Percentiles rank a stretch among this genome's conserved stretches.
Evolutionary conservation across 768 basidiomycete genomes (phyloP).

Genomic region (Sarcomyxa edulis): DNA sequence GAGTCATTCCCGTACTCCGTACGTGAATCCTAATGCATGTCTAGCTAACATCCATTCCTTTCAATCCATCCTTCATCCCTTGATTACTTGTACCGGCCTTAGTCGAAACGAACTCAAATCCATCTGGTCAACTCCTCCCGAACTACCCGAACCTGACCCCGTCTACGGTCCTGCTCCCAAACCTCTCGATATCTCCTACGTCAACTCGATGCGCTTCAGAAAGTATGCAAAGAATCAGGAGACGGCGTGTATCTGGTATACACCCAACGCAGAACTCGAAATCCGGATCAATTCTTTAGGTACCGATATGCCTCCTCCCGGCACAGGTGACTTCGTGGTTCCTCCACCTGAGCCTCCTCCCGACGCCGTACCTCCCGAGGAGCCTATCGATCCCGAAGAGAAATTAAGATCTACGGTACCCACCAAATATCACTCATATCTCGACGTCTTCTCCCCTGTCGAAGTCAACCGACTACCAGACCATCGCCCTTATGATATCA

Average conservation of each 20-base stretch:
- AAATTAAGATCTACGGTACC: neutral
- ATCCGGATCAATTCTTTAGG: neutral
- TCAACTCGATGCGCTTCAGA: conserved; percentile 1
- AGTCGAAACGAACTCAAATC: too few species aligned
- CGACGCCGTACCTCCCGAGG: too few species aligned
- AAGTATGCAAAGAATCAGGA: neutral
- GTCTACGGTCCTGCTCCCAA: neutral
- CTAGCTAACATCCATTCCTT: neutral
- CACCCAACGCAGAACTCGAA: neutral
- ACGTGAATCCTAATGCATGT: too few species aligned
- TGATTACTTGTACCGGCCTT: too few species aligned
- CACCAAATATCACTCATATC: conserved; percentile 1
- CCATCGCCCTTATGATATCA: conserved; percentile 22
- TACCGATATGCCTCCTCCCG: neutral
- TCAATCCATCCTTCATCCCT: too few species aligned
- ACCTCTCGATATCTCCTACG: neutral
- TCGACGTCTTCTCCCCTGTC: conserved; percentile 18
- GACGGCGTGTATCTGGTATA: neutral
- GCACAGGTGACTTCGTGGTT: neutral
- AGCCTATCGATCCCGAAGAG: conserved; percentile 1
- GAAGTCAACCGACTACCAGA: conserved; percentile 21
- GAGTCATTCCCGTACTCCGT: too few species aligned
- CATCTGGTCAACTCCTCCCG: conserved; percentile 5
- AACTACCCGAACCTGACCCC: neutral
- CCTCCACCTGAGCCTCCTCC: neutral